phyloP scores from a whole-genome alignment of 1,139 yeast genomes.

The Debaryomyces subglobosus region DNA sequence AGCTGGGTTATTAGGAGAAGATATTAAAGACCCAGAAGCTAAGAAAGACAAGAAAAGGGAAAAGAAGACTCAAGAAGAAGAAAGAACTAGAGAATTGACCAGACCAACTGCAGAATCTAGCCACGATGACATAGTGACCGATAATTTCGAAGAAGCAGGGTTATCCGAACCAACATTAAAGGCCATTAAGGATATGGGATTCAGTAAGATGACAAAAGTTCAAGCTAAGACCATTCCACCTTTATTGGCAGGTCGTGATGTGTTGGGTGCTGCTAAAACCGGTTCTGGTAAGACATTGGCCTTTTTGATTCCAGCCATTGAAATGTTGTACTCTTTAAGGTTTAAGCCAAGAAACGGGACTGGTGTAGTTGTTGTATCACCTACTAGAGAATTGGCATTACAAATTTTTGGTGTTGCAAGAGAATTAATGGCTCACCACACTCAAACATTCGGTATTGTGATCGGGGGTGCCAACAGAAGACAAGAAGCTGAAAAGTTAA shows the following conservation, averaged over 20 bases:
- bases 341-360: conserved; percentile 92
- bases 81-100: conserved; percentile 25
- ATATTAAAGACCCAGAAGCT: conserved; percentile 44
- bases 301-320: conserved; percentile 92
- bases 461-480: conserved; percentile 99
- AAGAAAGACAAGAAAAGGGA: conserved; percentile 25
- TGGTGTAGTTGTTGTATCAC: conserved; percentile 85
- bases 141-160: conserved; percentile 53
- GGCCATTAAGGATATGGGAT: conserved; percentile 86
- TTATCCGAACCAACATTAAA: conserved; percentile 79
- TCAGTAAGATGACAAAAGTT: conserved; percentile 85
- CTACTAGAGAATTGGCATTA: conserved; percentile 85
- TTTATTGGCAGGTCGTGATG: conserved; percentile 91
- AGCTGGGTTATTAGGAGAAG: conserved; percentile 52
- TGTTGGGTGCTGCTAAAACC: conserved; percentile 96
- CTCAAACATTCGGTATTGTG: conserved; percentile 94
- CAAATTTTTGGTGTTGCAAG: conserved; percentile 97
- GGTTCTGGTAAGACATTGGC: conserved; percentile 98
- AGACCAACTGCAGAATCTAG: conserved; percentile 28
- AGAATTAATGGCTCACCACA: conserved; percentile 86
- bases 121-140: conserved; percentile 38
- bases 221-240: conserved; percentile 97
- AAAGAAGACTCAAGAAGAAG: conserved; percentile 11
- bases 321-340: conserved; percentile 81
- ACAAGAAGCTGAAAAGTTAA: conserved; percentile 92